Conservation (phyloP, 805 yeast genomes). For the Sporopachydermia quercuum region DNA sequence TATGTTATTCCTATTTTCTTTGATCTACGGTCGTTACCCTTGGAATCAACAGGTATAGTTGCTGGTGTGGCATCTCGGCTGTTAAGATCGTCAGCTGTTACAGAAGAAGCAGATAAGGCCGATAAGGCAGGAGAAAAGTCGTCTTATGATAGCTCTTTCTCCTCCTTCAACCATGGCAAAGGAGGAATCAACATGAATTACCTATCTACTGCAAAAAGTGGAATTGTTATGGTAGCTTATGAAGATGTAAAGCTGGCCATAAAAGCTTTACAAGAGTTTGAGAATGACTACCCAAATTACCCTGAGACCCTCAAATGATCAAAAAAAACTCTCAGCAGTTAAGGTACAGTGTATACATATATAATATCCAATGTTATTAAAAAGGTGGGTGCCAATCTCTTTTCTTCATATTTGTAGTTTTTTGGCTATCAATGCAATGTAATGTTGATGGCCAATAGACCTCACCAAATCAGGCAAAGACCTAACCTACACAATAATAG, state of each 20-base stretch:
- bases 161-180: conserved; percentile 6
- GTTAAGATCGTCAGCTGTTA: conserved; percentile 17
- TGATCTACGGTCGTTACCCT: conserved; percentile 37
- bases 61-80: conserved; percentile 46
- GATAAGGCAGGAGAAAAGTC: too few relatives aligned
- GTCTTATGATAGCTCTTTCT: not conserved
- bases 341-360: too few relatives aligned
- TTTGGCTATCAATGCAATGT: too few relatives aligned
- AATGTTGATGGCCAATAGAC: too few relatives aligned
- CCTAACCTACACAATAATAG: too few relatives aligned
- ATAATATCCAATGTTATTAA: too few relatives aligned
- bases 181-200: conserved; percentile 36
- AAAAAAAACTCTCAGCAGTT: too few relatives aligned
- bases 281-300: too few relatives aligned
- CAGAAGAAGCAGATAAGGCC: conserved; percentile 2
- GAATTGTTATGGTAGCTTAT: conserved; percentile 42
- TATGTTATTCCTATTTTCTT: conserved; percentile 40
- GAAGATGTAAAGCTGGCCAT: conserved; percentile 27
- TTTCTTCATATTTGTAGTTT: too few relatives aligned
- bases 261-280: conserved; percentile 6
- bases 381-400: too few relatives aligned
- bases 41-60: conserved; percentile 50
- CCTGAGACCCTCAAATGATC: too few relatives aligned
- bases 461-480: too few relatives aligned
- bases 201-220: conserved; percentile 44